A percentile compares a stretch with the other conserved stretches of the same genome.
Evolutionary conservation across 495 filamentous ascomycete genomes (phyloP).

Genomic region (Emericellopsis terricola): DNA sequence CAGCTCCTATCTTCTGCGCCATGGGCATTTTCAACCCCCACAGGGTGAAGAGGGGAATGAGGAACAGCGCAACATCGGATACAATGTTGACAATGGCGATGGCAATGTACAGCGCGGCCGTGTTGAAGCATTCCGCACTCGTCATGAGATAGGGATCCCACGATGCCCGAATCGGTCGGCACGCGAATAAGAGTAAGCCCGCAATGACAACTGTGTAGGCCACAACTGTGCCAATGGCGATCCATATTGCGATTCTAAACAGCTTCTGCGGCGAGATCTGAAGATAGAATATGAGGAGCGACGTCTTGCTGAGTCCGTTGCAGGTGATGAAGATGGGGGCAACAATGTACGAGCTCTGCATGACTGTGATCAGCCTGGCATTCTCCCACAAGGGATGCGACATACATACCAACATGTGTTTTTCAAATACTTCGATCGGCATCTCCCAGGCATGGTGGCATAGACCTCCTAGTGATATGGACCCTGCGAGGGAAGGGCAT

Average conservation of each 20-base stretch:
- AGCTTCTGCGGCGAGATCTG: not conserved
- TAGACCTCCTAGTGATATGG: too few species aligned
- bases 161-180: not conserved
- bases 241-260: not conserved
- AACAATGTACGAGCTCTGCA: not conserved
- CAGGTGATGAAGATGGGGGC: not conserved
- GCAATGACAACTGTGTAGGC: not conserved
- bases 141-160: not conserved
- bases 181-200: not conserved
- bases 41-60: conserved; percentile 28
- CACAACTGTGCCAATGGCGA: not conserved
- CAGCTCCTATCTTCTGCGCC: conserved; percentile 18
- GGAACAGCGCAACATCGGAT: conserved; percentile 22
- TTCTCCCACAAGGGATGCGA: too few species aligned
- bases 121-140: not conserved
- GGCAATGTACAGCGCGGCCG: conserved; percentile 7
- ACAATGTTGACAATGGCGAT: conserved; percentile 20
- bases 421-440: too few species aligned
- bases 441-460: too few species aligned
- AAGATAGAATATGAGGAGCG: not conserved
- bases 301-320: not conserved
- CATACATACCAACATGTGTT: too few species aligned
- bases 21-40: conserved; percentile 22
- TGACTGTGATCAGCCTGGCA: too few species aligned
- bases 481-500: too few species aligned